Evolutionary conservation across 768 basidiomycete species (phyloP), one percentile per base, ranked within the genome.

Genomic region (Asterophora parasitica): DNA sequence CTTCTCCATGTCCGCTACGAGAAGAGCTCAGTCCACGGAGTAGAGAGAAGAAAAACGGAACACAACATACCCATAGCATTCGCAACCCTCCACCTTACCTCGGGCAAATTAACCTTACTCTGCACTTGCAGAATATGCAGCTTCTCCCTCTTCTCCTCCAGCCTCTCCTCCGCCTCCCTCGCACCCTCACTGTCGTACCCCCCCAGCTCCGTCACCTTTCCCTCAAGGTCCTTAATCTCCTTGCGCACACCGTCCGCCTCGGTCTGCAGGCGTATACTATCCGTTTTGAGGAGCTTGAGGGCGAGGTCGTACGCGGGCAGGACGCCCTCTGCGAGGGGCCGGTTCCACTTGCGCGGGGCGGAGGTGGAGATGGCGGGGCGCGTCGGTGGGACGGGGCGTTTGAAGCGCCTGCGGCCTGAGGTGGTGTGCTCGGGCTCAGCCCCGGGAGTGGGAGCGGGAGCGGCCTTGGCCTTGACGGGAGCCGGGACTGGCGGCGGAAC

Each of bases 241-340:
- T 52, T 44, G 44, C 64, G 63, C 34, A 85, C 62, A 15, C 58
- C 61, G 9, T 63, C 56, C 0, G 78, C 67, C 58, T 82, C 73
- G 1, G 56, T 57, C 48, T 74, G 73, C 27, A 88, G 61, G 1
- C 53, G 57, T 7, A 65, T 59, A 33, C 83, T 78, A 68, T 96
- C 90, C 12, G 65, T 59, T 26, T 73, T 70, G 48, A 98, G 78
- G 55, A 83, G 72, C 50, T 78, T 72, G 36, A 97, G 67, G 1
- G 94, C 92, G 46, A 86, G 77, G 67, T 98, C 95, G 58, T 92
- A 96, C 4, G 82, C 86, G 2, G 85, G 85, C 20, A 90, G 65
- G 7, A 82, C 75, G 5, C 85, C 85, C 16, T 64, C 62, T 10
- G 71, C 74, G 4, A 90, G 63, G 4, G 88, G 83, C 12, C 77